Base-by-base conservation (phyloP, 1,284 basidiomycete genomes). In the Neotropicomus parvogracilis region DNA sequence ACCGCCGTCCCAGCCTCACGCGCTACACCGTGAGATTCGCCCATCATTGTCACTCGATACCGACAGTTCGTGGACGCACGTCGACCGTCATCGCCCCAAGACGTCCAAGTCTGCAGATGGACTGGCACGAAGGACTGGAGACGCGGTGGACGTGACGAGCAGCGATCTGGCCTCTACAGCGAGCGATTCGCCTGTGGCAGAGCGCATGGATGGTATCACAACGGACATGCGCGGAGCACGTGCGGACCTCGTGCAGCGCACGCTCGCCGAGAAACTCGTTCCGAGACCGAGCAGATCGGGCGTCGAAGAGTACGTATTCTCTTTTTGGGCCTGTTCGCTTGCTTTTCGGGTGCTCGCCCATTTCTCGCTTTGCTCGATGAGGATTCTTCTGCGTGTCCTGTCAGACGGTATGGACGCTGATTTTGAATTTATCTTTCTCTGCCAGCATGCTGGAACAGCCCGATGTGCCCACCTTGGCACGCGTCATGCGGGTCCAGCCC, bases 401-500 rank as follows among this genome's bases (percentile, higher is more conserved):
- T n/a, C n/a, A n/a, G n/a, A n/a, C n/a, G 17, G 33, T 40, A 26
- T 11, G 34, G 45, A n/a, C 46, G 40, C 61, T 62, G 29, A 59
- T 48, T n/a, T 21, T 32, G n/a, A 34, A 36, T 53, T 38, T 41
- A 48, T 38, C 57, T 52, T 49, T 8, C 4, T 24, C 33, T 49
- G 21, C 43, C 56, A 88, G 85, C 58, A 80, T 84, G 77, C 69
- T 84, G 39, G 78, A 81, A 54, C 73, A 71, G 17, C 70, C 83
- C 3, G 78, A 83, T 57, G 64, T 77, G 52, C 79, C 80, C 3
- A 67, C 72, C 3, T 42, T 80, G 8, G 69, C 80, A 10, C 79
- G 81, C 29, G 82, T 87, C 40, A 78, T 85, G 71, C 80, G 80
- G 12, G 74, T 86, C 3, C 73, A 74, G 50, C 78, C 85, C 6